Percentiles rank a stretch among this genome's conserved stretches.
These are phyloP conservation scores for Proteromonas lacertae DNA, from an alignment of 352 stramenopile species.

Conservation along the genomic window DNA sequence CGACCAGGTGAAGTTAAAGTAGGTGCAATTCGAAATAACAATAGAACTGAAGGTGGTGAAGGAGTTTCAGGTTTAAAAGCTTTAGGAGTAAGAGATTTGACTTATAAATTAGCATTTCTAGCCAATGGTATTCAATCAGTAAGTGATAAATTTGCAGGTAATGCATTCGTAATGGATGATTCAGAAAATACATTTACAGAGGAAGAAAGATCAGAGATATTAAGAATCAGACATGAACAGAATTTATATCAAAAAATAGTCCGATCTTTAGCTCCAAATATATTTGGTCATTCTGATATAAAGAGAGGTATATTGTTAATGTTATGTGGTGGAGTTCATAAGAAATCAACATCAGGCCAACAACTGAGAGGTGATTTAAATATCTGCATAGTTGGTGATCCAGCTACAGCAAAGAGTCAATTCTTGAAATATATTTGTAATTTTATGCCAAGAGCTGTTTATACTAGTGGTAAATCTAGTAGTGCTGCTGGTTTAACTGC, in stretches of 20 bases:
- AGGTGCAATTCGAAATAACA: neutral
- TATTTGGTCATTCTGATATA: constrained; percentile 86
- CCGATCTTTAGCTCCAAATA: constrained; percentile 63
- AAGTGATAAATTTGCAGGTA: constrained; percentile 11
- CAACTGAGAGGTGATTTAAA: constrained; percentile 39
- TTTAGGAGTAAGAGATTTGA: constrained; percentile 77
- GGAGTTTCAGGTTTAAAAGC: constrained; percentile 67
- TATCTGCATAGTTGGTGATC: constrained; percentile 47
- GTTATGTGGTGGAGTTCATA: constrained; percentile 88
- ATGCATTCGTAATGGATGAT: constrained; percentile 5
- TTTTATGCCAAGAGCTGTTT: constrained; percentile 46
- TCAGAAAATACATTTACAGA: constrained; percentile 58
- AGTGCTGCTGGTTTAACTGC: constrained; percentile 43
- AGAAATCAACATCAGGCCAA: constrained; percentile 65
- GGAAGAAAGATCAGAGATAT: constrained; percentile 56
- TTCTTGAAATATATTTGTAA: constrained; percentile 43
- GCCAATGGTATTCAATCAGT: constrained; percentile 48
- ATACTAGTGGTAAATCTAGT: constrained; percentile 49
- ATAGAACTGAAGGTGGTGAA: constrained; percentile 18
- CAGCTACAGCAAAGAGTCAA: constrained; percentile 45
- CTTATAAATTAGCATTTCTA: constrained; percentile 86
- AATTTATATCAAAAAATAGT: constrained; percentile 60
- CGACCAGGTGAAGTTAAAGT: constrained; percentile 17
- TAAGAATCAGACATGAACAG: constrained; percentile 37
- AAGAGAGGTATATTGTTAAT: constrained; percentile 78